Conservation (phyloP, 2,329 filamentous ascomycete genomes). For the Penicillium expansum region DNA sequence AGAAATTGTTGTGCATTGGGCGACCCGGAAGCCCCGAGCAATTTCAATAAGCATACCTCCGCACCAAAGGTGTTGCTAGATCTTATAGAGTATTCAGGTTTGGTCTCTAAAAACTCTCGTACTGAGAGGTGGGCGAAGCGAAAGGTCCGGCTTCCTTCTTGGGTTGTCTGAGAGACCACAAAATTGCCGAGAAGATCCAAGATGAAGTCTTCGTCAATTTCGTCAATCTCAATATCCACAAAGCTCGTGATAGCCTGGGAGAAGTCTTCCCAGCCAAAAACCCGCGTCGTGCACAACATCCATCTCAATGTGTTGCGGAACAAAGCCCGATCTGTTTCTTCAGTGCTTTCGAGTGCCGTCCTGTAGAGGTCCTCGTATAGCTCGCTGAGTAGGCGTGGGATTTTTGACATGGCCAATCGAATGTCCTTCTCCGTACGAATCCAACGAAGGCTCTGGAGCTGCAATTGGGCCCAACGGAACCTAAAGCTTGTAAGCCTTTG, state of each 20-base stretch:
- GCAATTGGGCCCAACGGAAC: background rate
- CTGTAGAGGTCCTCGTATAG: background rate
- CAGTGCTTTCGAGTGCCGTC: background rate
- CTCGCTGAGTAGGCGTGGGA: background rate
- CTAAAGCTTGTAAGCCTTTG: background rate
- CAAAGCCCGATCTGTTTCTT: background rate
- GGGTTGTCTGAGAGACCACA: background rate
- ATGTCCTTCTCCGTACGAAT: background rate
- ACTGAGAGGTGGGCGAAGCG: background rate
- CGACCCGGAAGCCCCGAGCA: background rate
- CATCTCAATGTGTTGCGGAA: background rate
- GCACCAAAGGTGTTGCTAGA: background rate
- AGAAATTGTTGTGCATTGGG: background rate
- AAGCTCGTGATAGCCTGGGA: background rate
- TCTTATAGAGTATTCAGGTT: background rate
- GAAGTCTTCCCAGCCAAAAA: background rate
- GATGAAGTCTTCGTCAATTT: background rate
- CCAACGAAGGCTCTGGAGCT: background rate
- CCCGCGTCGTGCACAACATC: background rate
- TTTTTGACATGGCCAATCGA: background rate
- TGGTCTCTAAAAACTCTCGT: background rate
- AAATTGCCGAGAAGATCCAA: background rate
- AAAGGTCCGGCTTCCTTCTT: background rate
- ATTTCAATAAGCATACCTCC: background rate
- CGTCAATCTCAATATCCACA: background rate